phyloP scores from a whole-genome alignment of 176 grass and related monocot genomes.

The Aegilops tauschii region DNA sequence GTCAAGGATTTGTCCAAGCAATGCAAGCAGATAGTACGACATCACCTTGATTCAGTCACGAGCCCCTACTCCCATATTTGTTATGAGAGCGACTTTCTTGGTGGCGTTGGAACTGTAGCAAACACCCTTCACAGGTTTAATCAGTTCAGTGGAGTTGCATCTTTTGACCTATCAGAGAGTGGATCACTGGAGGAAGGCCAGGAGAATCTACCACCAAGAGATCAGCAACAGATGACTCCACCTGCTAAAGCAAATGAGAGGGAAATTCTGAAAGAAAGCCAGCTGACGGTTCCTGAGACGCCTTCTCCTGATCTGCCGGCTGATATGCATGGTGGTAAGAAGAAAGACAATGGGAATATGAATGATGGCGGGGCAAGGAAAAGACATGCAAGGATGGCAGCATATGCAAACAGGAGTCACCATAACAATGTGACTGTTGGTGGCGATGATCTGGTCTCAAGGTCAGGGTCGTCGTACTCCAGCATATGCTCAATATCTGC shows the following conservation, averaged over 20 bases:
- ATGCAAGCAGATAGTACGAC: slow-evolving; percentile 89
- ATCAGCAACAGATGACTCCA: slow-evolving; percentile 78
- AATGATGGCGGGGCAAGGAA: slow-evolving; percentile 73
- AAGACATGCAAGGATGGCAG: slow-evolving; percentile 70
- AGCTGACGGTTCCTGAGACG: slow-evolving; percentile 92
- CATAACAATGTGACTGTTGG: slow-evolving; percentile 49
- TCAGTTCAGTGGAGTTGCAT: slow-evolving; percentile 51
- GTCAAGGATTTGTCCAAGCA: slow-evolving; percentile 77
- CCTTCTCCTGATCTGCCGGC: slow-evolving; percentile 90
- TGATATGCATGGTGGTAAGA: slow-evolving; percentile 70
- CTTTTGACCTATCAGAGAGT: slow-evolving; percentile 74
- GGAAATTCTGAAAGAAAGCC: slow-evolving; percentile 76
- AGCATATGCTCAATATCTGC: slow-evolving; percentile 90
- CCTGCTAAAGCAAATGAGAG: slow-evolving; percentile 71
- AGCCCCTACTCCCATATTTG: slow-evolving; percentile 90
- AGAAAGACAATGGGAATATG: slow-evolving; percentile 78
- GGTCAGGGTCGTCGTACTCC: slow-evolving; percentile 70
- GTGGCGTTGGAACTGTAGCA: slow-evolving; percentile 38
- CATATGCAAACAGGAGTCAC: slow-evolving; percentile 58
- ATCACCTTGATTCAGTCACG: slow-evolving; percentile 86
- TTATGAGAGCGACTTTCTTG: slow-evolving; percentile 60
- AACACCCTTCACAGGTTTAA: slow-evolving; percentile 58
- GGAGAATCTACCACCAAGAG: slow-evolving; percentile 84
- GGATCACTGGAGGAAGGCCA: slow-evolving; percentile 53
- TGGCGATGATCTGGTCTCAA: slow-evolving; percentile 64